Conservation (phyloP, 768 basidiomycete species). For the Candolleomyces eurysporus region DNA sequence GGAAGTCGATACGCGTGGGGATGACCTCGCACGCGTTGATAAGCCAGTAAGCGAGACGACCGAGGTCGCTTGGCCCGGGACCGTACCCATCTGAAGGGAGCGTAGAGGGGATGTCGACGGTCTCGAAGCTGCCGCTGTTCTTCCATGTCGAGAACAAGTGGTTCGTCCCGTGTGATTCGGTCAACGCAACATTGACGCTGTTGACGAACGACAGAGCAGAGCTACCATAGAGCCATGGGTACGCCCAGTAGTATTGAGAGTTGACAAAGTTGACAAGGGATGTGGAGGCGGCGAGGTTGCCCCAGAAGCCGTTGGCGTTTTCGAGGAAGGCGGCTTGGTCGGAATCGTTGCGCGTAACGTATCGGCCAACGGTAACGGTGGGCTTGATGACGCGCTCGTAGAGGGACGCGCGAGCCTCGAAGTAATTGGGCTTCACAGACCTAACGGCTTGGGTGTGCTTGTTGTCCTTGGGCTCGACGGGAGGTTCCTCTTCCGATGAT, state of each 20-base stretch:
- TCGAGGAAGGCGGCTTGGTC: background rate
- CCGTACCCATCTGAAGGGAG: background rate
- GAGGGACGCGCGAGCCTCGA: conserved; percentile 1
- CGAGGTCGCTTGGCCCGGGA: background rate
- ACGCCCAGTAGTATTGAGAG: conserved; percentile 8
- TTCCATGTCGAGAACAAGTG: conserved; percentile 5
- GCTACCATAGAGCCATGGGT: conserved; percentile 7
- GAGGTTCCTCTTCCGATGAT: background rate
- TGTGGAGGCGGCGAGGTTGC: background rate
- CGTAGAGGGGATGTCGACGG: background rate
- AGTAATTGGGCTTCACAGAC: background rate
- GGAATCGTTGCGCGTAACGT: conserved; percentile 8
- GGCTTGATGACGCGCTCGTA: background rate
- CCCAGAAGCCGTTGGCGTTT: conserved; percentile 6
- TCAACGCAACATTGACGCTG: conserved; percentile 4
- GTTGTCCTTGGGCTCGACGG: background rate
- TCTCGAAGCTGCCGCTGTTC: conserved; percentile 2
- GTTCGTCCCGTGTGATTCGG: conserved; percentile 6
- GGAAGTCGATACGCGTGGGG: conserved; percentile 5
- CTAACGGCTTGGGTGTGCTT: background rate
- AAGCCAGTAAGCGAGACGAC: conserved; percentile 6
- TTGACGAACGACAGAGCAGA: conserved; percentile 7
- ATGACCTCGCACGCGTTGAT: conserved; percentile 10
- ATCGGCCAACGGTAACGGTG: conserved; percentile 3
- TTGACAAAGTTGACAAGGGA: conserved; percentile 1